These are phyloP conservation scores for Setaria viridis DNA, from an alignment of 202 grass and related monocot genomes.

Conservation along the genomic window DNA sequence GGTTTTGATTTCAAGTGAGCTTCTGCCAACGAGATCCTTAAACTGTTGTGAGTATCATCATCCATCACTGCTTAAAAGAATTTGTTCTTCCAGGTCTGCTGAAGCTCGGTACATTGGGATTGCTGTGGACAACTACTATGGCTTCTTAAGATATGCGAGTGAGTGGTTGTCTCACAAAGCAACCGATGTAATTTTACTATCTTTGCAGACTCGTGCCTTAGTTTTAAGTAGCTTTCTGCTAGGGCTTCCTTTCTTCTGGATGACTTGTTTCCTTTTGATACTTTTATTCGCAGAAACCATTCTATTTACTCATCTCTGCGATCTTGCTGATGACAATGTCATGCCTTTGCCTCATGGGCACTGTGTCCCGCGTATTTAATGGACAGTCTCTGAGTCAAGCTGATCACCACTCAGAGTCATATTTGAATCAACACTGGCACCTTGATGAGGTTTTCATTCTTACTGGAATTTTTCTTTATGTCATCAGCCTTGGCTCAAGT, in stretches of 20 bases:
- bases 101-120: constrained; percentile 48
- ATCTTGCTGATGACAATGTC: constrained; percentile 75
- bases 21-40: constrained; percentile 18
- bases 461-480: constrained; percentile 65
- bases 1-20: constrained; percentile 60
- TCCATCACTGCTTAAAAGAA: constrained; percentile 18
- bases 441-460: constrained; percentile 79
- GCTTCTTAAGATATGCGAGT: constrained; percentile 87
- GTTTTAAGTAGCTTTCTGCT: constrained; percentile 30
- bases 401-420: constrained; percentile 18
- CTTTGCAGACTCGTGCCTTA: constrained; percentile 42
- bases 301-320: constrained; percentile 69
- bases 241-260: background rate
- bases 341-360: constrained; percentile 57
- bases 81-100: constrained; percentile 53
- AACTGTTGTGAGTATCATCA: constrained; percentile 27
- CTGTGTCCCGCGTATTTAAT: constrained; percentile 53
- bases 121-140: constrained; percentile 61
- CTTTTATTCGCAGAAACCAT: constrained; percentile 81
- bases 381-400: constrained; percentile 33
- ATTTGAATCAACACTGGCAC: constrained; percentile 47
- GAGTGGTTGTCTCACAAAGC: constrained; percentile 96
- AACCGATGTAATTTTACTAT: constrained; percentile 84
- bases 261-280: constrained; percentile 41
- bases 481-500: constrained; percentile 77